A percentile compares a stretch with the other conserved stretches of the same genome.
These are phyloP conservation scores for Septoria linicola DNA, from an alignment of 2,329 filamentous ascomycete species.

Conservation along the genomic window DNA sequence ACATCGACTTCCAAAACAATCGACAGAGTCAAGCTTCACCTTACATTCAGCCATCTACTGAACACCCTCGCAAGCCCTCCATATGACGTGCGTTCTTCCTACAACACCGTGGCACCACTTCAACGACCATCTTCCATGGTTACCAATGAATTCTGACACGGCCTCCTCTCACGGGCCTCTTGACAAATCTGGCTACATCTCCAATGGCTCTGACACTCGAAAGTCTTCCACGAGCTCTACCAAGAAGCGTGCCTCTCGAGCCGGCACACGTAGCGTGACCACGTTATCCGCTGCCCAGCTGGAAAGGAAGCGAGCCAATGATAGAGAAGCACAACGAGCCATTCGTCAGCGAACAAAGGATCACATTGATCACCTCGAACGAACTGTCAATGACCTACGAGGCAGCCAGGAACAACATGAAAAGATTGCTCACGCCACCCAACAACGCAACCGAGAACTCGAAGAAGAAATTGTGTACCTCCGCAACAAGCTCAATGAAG, in stretches of 20 bases:
- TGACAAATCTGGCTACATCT: constrained; percentile 33
- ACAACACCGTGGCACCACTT: constrained; percentile 34
- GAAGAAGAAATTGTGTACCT: constrained; percentile 57
- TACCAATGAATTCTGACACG: constrained; percentile 34
- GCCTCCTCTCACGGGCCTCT: constrained; percentile 24
- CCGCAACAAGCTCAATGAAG: constrained; percentile 50
- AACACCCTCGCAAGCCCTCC: constrained; percentile 12
- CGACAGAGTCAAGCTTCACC: background rate
- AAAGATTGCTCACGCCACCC: constrained; percentile 50
- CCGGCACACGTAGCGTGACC: constrained; percentile 58
- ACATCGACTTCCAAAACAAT: constrained; percentile 1
- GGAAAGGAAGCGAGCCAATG: constrained; percentile 60
- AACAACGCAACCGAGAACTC: constrained; percentile 54
- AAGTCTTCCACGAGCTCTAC: constrained; percentile 34
- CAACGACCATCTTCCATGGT: constrained; percentile 33
- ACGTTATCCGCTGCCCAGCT: constrained; percentile 58
- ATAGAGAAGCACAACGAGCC: constrained; percentile 59
- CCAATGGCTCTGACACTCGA: constrained; percentile 33
- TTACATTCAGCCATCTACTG: background rate
- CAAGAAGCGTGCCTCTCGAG: constrained; percentile 53
- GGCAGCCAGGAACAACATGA: constrained; percentile 48
- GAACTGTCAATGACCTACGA: constrained; percentile 54
- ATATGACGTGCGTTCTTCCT: constrained; percentile 37
- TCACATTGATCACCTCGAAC: constrained; percentile 58
- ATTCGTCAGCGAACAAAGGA: constrained; percentile 60